Percentiles rank a stretch among this genome's conserved stretches.
Evolutionary conservation across 306 rosid species (phyloP).

Genomic region (Casuarina equisetifolia): DNA sequence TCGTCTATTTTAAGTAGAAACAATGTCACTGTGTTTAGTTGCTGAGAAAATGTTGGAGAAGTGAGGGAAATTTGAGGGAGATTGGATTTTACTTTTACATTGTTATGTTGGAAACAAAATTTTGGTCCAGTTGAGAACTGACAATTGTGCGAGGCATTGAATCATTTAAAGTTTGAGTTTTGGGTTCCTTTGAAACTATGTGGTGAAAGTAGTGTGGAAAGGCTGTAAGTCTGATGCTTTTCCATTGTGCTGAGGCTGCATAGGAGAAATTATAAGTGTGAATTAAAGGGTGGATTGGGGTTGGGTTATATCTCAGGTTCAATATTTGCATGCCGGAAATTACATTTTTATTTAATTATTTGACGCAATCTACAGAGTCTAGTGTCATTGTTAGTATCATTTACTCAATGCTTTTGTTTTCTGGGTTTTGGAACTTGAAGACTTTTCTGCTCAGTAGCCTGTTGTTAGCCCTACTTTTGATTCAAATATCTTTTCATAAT

Average conservation of each 20-base stretch:
- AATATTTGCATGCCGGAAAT: not conserved
- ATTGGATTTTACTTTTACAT: not conserved
- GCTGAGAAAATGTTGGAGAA: constrained; percentile 1
- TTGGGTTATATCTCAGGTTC: not conserved
- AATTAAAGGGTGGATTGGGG: not conserved
- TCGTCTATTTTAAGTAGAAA: not conserved
- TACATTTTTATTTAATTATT: not conserved
- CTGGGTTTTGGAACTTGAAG: not conserved
- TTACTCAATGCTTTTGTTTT: not conserved
- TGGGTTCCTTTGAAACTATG: not conserved
- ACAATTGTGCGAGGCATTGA: not conserved
- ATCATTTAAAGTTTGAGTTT: not conserved
- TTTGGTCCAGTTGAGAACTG: not conserved
- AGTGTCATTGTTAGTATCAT: not conserved
- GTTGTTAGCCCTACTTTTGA: not conserved
- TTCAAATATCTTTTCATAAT: constrained; percentile 15
- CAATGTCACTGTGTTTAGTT: not conserved
- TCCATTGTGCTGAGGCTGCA: not conserved
- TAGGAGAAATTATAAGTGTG: not conserved
- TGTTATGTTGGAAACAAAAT: not conserved
- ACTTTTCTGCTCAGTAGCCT: not conserved
- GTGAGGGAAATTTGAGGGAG: not conserved
- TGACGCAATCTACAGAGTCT: not conserved
- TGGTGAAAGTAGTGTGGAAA: not conserved
- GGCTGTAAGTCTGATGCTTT: not conserved